Percentiles rank a stretch among this genome's conserved stretches.
These are phyloP conservation scores for Neofusicoccum cordaticola DNA, from an alignment of 2,329 filamentous ascomycete species.

Conservation along the genomic window DNA sequence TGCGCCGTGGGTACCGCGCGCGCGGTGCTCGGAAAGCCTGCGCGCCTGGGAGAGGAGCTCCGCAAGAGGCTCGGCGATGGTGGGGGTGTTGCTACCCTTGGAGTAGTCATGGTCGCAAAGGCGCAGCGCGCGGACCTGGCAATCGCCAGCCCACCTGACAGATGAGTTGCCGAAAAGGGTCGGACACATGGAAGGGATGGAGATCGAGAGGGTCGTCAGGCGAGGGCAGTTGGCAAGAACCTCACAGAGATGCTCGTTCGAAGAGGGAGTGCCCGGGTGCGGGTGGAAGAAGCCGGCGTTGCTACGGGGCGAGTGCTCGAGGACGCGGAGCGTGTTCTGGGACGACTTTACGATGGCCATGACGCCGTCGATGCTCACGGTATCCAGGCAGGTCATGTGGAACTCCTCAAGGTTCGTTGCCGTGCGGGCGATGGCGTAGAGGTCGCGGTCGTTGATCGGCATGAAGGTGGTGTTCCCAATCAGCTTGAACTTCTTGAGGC, in stretches of 20 bases:
- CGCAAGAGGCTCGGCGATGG: slow-evolving; percentile 28
- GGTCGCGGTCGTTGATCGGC: slow-evolving; percentile 50
- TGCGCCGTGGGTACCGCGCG: slow-evolving; percentile 34
- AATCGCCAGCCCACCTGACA: slow-evolving; percentile 46
- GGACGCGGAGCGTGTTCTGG: slow-evolving; percentile 46
- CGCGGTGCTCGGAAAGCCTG: slow-evolving; percentile 38
- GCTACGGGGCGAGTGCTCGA: slow-evolving; percentile 54
- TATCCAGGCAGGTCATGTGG: slow-evolving; percentile 53
- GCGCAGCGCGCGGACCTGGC: slow-evolving; percentile 49
- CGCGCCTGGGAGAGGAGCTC: slow-evolving; percentile 42
- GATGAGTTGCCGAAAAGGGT: slow-evolving; percentile 45
- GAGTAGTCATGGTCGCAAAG: slow-evolving; percentile 43
- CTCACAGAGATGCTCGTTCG: slow-evolving; percentile 49
- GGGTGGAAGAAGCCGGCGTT: slow-evolving; percentile 53
- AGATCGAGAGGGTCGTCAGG: slow-evolving; percentile 49
- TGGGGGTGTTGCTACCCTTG: slow-evolving; percentile 27
- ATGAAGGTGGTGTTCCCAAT: slow-evolving; percentile 54
- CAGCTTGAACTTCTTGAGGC: slow-evolving; percentile 52
- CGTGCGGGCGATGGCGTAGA: slow-evolving; percentile 50
- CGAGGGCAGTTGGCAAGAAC: slow-evolving; percentile 46
- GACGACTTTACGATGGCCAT: slow-evolving; percentile 53
- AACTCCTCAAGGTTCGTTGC: slow-evolving; percentile 52
- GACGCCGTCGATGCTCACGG: slow-evolving; percentile 51
- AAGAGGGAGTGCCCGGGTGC: slow-evolving; percentile 44
- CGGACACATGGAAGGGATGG: slow-evolving; percentile 48